Percentiles rank a stretch among this genome's conserved stretches.
Conservation (phyloP, 2,329 filamentous ascomycete genomes). For the Xylariaceae sp. region DNA sequence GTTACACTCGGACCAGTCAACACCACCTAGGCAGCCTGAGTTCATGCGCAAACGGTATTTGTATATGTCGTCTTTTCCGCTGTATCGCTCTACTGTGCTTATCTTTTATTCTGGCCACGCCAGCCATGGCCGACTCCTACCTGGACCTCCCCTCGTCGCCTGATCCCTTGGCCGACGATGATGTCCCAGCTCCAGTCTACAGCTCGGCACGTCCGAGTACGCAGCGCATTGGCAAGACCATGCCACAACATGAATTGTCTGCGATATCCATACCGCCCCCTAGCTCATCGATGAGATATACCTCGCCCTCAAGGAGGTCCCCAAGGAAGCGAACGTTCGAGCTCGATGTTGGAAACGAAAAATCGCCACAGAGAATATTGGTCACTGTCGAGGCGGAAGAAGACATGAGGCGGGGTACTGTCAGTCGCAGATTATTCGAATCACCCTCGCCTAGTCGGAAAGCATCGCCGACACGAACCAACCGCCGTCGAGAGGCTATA, state of each 20-base stretch:
- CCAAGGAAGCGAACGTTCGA: constrained; percentile 55
- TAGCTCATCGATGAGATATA: constrained; percentile 22
- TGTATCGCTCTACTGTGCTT: neutral
- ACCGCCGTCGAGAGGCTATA: constrained; percentile 32
- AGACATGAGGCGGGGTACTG: constrained; percentile 22
- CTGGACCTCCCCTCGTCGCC: constrained; percentile 30
- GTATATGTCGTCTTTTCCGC: constrained; percentile 4
- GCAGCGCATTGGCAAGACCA: constrained; percentile 6
- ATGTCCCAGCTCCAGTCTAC: constrained; percentile 22
- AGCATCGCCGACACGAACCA: constrained; percentile 32
- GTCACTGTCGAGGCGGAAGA: constrained; percentile 51
- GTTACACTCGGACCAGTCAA: constrained; percentile 1
- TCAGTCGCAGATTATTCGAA: constrained; percentile 31
- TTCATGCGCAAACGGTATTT: constrained; percentile 5
- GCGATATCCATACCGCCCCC: constrained; percentile 35
- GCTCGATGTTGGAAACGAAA: constrained; percentile 48
- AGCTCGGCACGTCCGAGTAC: constrained; percentile 21
- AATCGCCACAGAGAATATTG: constrained; percentile 46
- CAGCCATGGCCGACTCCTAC: constrained; percentile 18
- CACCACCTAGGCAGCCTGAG: neutral
- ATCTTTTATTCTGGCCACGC: neutral
- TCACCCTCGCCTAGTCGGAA: constrained; percentile 35
- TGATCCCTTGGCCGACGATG: constrained; percentile 29
- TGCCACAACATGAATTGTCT: constrained; percentile 26
- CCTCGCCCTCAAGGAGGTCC: constrained; percentile 34